A percentile compares a stretch with the other conserved stretches of the same genome.
phyloP scores from a whole-genome alignment of 108 stramenopile genomes.

The Skeletonema grethae region DNA sequence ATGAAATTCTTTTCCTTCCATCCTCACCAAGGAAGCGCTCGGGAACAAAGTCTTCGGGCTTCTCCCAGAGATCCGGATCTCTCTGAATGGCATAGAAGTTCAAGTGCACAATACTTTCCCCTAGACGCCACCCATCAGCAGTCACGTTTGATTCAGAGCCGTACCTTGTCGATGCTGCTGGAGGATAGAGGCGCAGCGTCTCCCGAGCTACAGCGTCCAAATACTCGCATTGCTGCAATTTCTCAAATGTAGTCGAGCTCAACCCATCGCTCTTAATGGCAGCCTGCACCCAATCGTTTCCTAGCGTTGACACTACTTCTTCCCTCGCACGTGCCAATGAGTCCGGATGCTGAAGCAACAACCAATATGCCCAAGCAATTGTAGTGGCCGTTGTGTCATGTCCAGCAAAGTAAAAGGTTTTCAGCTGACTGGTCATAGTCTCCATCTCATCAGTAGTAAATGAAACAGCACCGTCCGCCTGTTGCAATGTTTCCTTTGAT shows the following conservation, averaged over 20 bases:
- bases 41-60: constrained; percentile 37
- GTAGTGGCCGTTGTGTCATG: constrained; percentile 56
- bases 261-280: constrained; percentile 2
- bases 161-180: constrained; percentile 41
- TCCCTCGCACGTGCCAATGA: constrained; percentile 16
- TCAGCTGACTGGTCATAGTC: constrained; percentile 44
- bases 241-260: constrained; percentile 23
- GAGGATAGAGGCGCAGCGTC: constrained; percentile 37
- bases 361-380: constrained; percentile 54
- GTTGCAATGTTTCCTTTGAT: constrained; percentile 9
- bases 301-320: constrained; percentile 29
- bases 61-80: constrained; percentile 39
- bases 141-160: constrained; percentile 8
- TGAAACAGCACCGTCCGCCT: constrained; percentile 8
- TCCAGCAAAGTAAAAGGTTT: constrained; percentile 61
- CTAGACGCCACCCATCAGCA: constrained; percentile 24
- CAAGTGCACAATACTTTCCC: constrained; percentile 36
- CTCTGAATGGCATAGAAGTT: constrained; percentile 52
- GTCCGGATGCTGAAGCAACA: constrained; percentile 41
- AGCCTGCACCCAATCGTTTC: constrained; percentile 18
- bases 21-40: constrained; percentile 44
- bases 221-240: constrained; percentile 39
- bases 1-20: constrained; percentile 18
- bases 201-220: constrained; percentile 50
- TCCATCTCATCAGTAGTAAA: constrained; percentile 26